Conservation (phyloP, 1,139 yeast genomes). For the Nakaseomyces nivariensis region DNA sequence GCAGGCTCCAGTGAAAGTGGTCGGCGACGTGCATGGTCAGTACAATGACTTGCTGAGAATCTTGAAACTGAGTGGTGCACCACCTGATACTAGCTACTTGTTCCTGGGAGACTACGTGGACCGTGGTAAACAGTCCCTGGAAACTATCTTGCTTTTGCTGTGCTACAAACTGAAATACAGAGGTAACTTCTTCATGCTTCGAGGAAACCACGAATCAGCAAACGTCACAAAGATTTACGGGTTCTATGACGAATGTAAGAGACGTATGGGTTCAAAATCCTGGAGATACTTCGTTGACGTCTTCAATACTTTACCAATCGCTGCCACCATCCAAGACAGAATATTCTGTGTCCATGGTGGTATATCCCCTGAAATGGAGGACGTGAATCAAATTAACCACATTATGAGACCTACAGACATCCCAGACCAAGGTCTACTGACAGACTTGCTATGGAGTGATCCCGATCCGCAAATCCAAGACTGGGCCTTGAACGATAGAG, state of each 20-base stretch:
- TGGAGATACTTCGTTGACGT: conserved; percentile 79
- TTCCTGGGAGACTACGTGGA: conserved; percentile 83
- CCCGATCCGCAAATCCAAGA: conserved; percentile 58
- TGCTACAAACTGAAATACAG: conserved; percentile 76
- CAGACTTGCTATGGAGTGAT: conserved; percentile 83
- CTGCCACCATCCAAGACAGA: conserved; percentile 76
- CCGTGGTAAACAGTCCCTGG: conserved; percentile 74
- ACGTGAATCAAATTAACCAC: conserved; percentile 56
- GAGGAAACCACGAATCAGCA: conserved; percentile 85
- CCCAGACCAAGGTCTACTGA: conserved; percentile 72
- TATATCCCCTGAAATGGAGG: conserved; percentile 61
- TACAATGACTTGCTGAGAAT: conserved; percentile 66
- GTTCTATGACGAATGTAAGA: conserved; percentile 79
- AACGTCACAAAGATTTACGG: conserved; percentile 79
- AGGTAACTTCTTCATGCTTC: conserved; percentile 68
- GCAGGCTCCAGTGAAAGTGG: conserved; percentile 78
- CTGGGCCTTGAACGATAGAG: conserved; percentile 82
- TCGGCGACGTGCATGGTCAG: conserved; percentile 85
- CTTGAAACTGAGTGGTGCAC: conserved; percentile 68
- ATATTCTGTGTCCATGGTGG: conserved; percentile 90
- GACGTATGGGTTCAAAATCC: conserved; percentile 49
- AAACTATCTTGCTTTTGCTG: conserved; percentile 59
- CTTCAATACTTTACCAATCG: conserved; percentile 76
- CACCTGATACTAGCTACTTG: conserved; percentile 68
- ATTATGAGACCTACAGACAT: conserved; percentile 79